phyloP scores from a whole-genome alignment of 768 basidiomycete genomes.

The Lactarius tabidus region DNA sequence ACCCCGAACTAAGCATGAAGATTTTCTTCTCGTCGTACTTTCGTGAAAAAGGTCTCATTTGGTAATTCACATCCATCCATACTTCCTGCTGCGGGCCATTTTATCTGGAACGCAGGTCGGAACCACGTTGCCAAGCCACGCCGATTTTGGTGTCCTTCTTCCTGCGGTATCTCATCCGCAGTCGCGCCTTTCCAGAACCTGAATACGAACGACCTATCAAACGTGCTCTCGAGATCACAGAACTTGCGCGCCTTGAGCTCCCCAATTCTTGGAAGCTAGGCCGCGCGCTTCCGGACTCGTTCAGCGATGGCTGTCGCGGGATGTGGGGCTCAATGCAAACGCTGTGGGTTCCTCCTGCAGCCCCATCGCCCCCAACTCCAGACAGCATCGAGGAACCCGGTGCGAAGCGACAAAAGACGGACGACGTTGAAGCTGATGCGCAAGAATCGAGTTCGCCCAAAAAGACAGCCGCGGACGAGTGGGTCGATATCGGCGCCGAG shows the following conservation, averaged over 20 bases:
- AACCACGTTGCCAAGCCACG: slow-evolving; percentile 44
- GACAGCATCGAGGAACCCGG: slow-evolving; percentile 21
- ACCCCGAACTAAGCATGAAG: slow-evolving; percentile 54
- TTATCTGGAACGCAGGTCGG: slow-evolving; percentile 35
- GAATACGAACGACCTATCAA: slow-evolving; percentile 44
- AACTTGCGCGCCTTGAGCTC: slow-evolving; percentile 46
- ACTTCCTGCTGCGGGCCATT: slow-evolving; percentile 20
- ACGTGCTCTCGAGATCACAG: slow-evolving; percentile 42
- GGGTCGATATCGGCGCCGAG: background rate
- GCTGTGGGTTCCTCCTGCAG: slow-evolving; percentile 6
- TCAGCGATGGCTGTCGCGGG: slow-evolving; percentile 46
- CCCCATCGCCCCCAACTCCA: slow-evolving; percentile 20
- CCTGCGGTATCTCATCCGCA: slow-evolving; percentile 55
- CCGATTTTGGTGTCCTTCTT: slow-evolving; percentile 60
- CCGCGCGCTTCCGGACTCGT: slow-evolving; percentile 45
- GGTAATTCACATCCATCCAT: slow-evolving; percentile 37
- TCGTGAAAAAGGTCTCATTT: slow-evolving; percentile 62
- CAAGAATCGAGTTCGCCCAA: background rate
- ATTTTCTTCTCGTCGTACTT: slow-evolving; percentile 71
- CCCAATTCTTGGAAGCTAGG: slow-evolving; percentile 46
- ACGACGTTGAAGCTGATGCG: background rate
- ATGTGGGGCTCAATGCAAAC: slow-evolving; percentile 42
- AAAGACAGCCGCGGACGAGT: background rate
- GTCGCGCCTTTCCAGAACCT: slow-evolving; percentile 48
- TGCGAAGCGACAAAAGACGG: slow-evolving; percentile 29